A percentile compares a stretch with the other conserved stretches of the same genome.
Evolutionary conservation across 2,329 filamentous ascomycete species (phyloP).

Genomic region (Alternaria arbusti): DNA sequence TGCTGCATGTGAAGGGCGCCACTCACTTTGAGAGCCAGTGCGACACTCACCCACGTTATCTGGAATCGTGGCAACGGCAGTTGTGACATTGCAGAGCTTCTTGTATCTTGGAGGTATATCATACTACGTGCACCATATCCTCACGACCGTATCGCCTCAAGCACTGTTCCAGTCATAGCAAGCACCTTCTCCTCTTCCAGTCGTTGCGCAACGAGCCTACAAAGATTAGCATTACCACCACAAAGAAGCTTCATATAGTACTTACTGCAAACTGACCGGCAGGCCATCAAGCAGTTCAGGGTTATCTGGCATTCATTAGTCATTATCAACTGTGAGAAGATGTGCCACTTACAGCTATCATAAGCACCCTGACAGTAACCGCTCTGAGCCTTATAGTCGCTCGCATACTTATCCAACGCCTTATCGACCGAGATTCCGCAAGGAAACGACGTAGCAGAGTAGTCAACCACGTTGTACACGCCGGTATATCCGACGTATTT

Average conservation of each 20-base stretch:
- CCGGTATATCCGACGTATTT: slow-evolving; percentile 55
- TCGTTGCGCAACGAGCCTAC: slow-evolving; percentile 46
- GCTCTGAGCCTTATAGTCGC: slow-evolving; percentile 38
- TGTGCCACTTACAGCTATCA: slow-evolving; percentile 50
- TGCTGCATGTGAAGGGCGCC: background rate
- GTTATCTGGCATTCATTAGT: slow-evolving; percentile 37
- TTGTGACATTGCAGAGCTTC: background rate
- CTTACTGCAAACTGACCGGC: slow-evolving; percentile 51
- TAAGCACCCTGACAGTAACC: slow-evolving; percentile 50
- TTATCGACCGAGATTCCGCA: slow-evolving; percentile 50
- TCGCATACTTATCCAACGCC: slow-evolving; percentile 40
- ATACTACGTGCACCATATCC: too few species aligned
- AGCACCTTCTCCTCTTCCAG: slow-evolving; percentile 54
- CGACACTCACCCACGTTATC: background rate
- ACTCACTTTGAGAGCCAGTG: rapidly evolving
- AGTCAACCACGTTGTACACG: slow-evolving; percentile 59
- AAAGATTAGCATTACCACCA: background rate
- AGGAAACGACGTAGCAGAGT: slow-evolving; percentile 55
- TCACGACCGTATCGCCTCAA: slow-evolving; percentile 33
- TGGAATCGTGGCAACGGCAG: background rate
- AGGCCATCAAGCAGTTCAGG: slow-evolving; percentile 51
- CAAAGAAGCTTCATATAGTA: background rate
- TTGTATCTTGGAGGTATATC: background rate
- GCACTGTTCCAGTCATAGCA: slow-evolving; percentile 46
- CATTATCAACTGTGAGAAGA: background rate